Evolutionary conservation across 2,329 filamentous ascomycete species (phyloP).

Genomic region (Didymosphaeria variabile): DNA sequence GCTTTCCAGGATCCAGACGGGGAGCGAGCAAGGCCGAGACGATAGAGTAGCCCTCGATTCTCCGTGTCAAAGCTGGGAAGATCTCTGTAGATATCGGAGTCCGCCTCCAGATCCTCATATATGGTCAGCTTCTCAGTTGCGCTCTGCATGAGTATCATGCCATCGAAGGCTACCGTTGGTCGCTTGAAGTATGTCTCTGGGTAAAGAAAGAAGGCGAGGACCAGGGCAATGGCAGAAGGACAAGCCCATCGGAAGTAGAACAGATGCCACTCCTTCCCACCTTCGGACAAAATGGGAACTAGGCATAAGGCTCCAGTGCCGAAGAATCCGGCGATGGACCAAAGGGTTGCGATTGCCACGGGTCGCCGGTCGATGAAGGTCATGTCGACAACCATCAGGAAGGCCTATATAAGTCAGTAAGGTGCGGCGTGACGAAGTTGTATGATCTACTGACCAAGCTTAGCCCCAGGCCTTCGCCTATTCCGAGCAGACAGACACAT

Average conservation of each 20-base stretch:
- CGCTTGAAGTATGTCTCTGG: constrained; percentile 55
- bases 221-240: constrained; percentile 32
- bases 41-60: constrained; percentile 22
- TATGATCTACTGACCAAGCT: constrained; percentile 30
- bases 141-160: constrained; percentile 51
- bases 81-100: constrained; percentile 37
- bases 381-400: constrained; percentile 51
- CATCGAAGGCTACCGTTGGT: constrained; percentile 53
- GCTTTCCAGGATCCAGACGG: constrained; percentile 38
- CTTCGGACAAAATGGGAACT: constrained; percentile 38
- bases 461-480: constrained; percentile 44
- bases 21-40: constrained; percentile 32
- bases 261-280: constrained; percentile 41
- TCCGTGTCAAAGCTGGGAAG: constrained; percentile 26
- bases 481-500: constrained; percentile 44
- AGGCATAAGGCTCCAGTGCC: constrained; percentile 36
- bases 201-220: constrained; percentile 42
- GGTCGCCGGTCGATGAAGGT: constrained; percentile 53
- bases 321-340: constrained; percentile 39
- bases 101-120: constrained; percentile 45
- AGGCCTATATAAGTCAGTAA: constrained; percentile 32
- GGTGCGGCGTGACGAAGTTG: neutral
- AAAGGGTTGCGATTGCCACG: constrained; percentile 45
- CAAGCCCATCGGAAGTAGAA: constrained; percentile 47
- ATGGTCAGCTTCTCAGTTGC: constrained; percentile 51